Evolutionary conservation across 305 asterid genomes (phyloP).

Genomic region (Lippia alba): DNA sequence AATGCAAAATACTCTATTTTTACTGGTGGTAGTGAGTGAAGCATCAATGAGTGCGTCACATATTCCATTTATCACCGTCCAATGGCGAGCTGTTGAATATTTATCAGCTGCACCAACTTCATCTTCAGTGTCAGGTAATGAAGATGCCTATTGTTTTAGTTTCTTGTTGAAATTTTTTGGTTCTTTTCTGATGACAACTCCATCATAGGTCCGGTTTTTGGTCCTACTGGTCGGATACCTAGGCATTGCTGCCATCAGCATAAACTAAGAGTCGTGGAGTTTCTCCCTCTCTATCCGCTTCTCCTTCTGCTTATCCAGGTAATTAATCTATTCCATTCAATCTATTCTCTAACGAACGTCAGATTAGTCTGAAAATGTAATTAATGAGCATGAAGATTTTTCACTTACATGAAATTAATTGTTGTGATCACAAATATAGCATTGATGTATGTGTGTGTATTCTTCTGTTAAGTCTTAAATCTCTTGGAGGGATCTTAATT

Average conservation of each 20-base stretch:
- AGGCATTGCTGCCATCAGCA: slow-evolving; percentile 57
- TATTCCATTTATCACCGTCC: slow-evolving; percentile 45
- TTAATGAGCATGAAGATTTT: too few species aligned
- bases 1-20: slow-evolving; percentile 17
- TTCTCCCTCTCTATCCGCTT: slow-evolving; percentile 74
- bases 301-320: slow-evolving; percentile 53
- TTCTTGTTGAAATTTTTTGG: slow-evolving; percentile 10
- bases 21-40: slow-evolving; percentile 53
- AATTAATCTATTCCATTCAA: slow-evolving; percentile 28
- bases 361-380: neutral
- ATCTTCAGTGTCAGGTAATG: slow-evolving; percentile 67
- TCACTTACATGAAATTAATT: too few species aligned
- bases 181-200: slow-evolving; percentile 43
- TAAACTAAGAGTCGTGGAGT: slow-evolving; percentile 48
- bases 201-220: slow-evolving; percentile 53
- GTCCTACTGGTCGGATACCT: slow-evolving; percentile 53
- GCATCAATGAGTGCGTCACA: slow-evolving; percentile 48
- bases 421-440: too few species aligned
- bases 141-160: slow-evolving; percentile 15
- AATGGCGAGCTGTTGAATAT: slow-evolving; percentile 47
- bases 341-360: slow-evolving; percentile 11
- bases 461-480: too few species aligned
- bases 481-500: too few species aligned
- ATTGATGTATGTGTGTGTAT: too few species aligned
- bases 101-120: slow-evolving; percentile 63